A percentile compares a stretch with the other conserved stretches of the same genome.
phyloP scores from a whole-genome alignment of 352 stramenopile genomes.

The Sclerospora graminicola region DNA sequence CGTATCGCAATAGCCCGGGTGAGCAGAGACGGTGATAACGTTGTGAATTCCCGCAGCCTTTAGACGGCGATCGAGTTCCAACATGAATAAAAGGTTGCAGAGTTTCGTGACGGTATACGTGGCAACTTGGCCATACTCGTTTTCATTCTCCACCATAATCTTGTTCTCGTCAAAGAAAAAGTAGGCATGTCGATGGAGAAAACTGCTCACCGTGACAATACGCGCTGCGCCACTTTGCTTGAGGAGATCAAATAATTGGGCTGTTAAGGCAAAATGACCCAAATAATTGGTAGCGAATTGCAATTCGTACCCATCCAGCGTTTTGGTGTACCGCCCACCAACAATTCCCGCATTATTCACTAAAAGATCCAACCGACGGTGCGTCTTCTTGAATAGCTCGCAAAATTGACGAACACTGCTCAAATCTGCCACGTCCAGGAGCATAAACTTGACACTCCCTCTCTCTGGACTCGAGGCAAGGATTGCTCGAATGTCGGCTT shows the following conservation, averaged over 20 bases:
- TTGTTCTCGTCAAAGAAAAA: slow-evolving; percentile 9
- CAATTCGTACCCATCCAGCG: slow-evolving; percentile 31
- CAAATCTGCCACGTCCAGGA: slow-evolving; percentile 20
- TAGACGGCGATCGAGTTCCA: slow-evolving; percentile 31
- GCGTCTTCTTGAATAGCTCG: slow-evolving; percentile 19
- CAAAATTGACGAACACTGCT: slow-evolving; percentile 35
- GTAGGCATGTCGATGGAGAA: slow-evolving; percentile 1
- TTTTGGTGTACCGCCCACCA: slow-evolving; percentile 15
- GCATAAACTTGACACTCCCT: slow-evolving; percentile 50
- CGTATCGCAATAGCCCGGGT: slow-evolving; percentile 24
- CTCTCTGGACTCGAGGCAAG: slow-evolving; percentile 4
- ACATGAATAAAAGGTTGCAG: slow-evolving; percentile 32
- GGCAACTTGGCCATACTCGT: slow-evolving; percentile 6
- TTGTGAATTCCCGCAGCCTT: slow-evolving; percentile 6
- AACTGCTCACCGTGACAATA: slow-evolving; percentile 44
- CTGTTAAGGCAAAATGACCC: slow-evolving; percentile 56
- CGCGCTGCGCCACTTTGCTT: slow-evolving; percentile 16
- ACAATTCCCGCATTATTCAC: slow-evolving; percentile 67
- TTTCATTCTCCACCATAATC: slow-evolving; percentile 8
- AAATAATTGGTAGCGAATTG: slow-evolving; percentile 74
- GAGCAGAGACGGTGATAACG: slow-evolving; percentile 14
- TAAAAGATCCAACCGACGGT: slow-evolving; percentile 44
- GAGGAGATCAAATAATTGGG: slow-evolving; percentile 29
- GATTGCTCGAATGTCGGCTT: slow-evolving; percentile 20
- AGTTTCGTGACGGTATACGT: slow-evolving; percentile 39